A percentile compares a stretch with the other conserved stretches of the same genome.
Evolutionary conservation across 2,329 filamentous ascomycete species (phyloP).

Genomic region (Aspergillus floridensis): DNA sequence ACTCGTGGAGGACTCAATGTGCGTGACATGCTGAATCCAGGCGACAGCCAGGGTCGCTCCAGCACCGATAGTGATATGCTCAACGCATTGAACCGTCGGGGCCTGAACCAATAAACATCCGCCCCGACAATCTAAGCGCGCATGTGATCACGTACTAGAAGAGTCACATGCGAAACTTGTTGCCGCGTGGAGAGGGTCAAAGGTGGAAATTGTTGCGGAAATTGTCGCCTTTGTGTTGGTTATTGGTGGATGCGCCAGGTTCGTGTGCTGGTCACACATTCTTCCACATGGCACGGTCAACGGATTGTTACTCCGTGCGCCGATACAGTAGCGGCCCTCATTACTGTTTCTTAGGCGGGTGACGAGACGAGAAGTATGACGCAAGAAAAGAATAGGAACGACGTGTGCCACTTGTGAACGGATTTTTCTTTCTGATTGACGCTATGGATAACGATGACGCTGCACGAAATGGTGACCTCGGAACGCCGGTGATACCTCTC

Average conservation of each 20-base stretch:
- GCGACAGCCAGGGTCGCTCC: conserved; percentile 41
- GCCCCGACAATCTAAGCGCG: background rate
- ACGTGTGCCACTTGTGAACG: background rate
- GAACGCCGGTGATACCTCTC: background rate
- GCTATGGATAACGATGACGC: background rate
- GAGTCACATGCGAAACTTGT: background rate
- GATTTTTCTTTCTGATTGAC: background rate
- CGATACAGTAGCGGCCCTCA: background rate
- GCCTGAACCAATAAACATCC: conserved; percentile 29
- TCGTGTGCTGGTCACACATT: conserved; percentile 27
- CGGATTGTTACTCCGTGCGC: background rate
- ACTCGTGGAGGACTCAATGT: conserved; percentile 46
- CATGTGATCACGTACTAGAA: background rate
- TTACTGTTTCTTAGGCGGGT: background rate
- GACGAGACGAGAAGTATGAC: background rate
- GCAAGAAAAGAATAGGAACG: background rate
- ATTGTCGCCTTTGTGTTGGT: conserved; percentile 1
- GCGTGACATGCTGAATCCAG: conserved; percentile 48
- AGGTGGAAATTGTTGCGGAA: background rate
- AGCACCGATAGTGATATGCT: conserved; percentile 52
- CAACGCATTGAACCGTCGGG: conserved; percentile 46
- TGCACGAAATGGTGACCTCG: background rate
- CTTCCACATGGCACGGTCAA: conserved; percentile 5
- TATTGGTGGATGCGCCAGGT: conserved; percentile 12
- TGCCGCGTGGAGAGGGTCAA: background rate